Base-by-base conservation (phyloP, 805 yeast genomes). In the Saccharomycopsis microspora region DNA sequence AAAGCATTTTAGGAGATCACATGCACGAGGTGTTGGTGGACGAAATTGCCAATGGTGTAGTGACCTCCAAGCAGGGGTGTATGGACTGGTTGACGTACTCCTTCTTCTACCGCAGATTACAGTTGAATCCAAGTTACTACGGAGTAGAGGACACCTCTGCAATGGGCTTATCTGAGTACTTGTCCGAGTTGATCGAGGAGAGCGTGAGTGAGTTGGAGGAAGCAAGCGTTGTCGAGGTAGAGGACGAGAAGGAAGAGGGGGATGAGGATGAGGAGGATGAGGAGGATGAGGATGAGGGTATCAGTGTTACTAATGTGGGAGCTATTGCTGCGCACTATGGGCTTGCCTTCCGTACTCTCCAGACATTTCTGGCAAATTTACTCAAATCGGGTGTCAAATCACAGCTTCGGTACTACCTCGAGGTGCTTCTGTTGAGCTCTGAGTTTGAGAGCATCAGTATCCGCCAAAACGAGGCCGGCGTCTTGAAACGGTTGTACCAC, bases 21-120 rank as follows among this genome's bases (percentile, higher is more conserved):
- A 54, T 88, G 9, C 80, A 75, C 50, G 97, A 93, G 59, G 70
- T 75, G 0, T 71, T 90, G 35, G 61, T 85, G 39, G 74, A 77
- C 41, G 97, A 86, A 56, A 80, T 88, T n/a, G 75, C 84, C 36
- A 74, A 79, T 5, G 68, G 76, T 2, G 68, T 79, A 9, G 73
- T 90, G 49, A 71, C 68, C 42, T 69, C 75, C 5, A 78, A 84
- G 58, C 96, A 89, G 57, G 93, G 84, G 55, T 85, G 95, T 56
- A 76, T 93, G 50, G 96, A 90, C 57, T 87, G 95, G 94, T 58
- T 93, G 34, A 84, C 96, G 0, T 85, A 75, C 60, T 74, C 95
- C 0, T 84, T 80, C 56, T 84, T 89, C 58, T 93, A 86, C 63
- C 70, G 94, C 54, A 70, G 97, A 44, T 60, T 93, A 27, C 82